Percentiles rank a stretch among this genome's conserved stretches.
Evolutionary conservation across 1,284 basidiomycete species (phyloP).

Genomic region (Entoloma clypeatum): DNA sequence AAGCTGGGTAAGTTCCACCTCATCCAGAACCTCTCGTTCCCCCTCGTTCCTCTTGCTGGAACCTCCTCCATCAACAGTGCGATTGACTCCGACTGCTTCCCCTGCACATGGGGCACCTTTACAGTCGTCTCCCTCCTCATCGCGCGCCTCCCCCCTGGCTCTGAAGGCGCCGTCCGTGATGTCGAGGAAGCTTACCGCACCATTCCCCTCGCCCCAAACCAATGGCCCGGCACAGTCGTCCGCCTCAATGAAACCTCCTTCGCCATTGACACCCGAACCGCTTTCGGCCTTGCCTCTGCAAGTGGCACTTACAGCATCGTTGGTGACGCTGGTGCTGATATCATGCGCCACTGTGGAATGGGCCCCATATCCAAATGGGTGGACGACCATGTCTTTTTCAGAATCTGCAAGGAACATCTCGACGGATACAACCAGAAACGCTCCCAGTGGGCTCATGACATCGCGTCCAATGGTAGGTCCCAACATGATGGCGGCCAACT

Average conservation of each 20-base stretch:
- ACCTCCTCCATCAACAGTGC: constrained; percentile 3
- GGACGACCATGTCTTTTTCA: constrained; percentile 38
- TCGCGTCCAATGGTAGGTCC: constrained; percentile 15
- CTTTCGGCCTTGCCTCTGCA: constrained; percentile 31
- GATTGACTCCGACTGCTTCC: not conserved
- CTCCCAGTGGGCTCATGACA: constrained; percentile 3
- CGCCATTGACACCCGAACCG: constrained; percentile 24
- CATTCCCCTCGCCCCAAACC: constrained; percentile 30
- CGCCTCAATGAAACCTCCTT: constrained; percentile 20
- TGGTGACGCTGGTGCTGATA: constrained; percentile 27
- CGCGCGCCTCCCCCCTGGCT: constrained; percentile 28
- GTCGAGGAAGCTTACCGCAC: constrained; percentile 31
- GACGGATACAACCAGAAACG: constrained; percentile 22
- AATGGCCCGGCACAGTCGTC: constrained; percentile 34
- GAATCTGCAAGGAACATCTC: constrained; percentile 19
- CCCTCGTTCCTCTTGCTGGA: not conserved
- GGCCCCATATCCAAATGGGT: constrained; percentile 38
- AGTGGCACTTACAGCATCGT: constrained; percentile 30
- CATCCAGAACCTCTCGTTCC: constrained; percentile 10
- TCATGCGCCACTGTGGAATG: constrained; percentile 27
- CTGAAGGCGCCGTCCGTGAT: constrained; percentile 33
- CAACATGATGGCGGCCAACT: constrained; percentile 24
- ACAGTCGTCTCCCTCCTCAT: constrained; percentile 21
- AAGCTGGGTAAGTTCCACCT: constrained; percentile 5
- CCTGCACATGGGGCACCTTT: constrained; percentile 9